Base-by-base conservation (phyloP, 176 grass and related monocot genomes). In the Zizania latifolia region DNA sequence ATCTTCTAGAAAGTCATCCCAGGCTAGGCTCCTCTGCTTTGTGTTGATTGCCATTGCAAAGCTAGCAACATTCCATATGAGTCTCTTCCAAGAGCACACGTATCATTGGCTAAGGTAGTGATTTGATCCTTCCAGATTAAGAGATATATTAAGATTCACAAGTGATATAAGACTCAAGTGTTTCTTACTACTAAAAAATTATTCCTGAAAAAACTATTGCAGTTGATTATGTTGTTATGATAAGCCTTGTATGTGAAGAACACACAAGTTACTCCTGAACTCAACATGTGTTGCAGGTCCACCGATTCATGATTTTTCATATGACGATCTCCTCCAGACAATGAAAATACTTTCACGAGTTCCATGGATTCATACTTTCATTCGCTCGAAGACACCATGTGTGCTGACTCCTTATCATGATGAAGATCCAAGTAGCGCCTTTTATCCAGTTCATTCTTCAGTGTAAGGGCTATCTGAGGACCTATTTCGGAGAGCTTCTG, bases 41-140 rank as follows among this genome's bases (percentile, higher is more conserved):
- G 90, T 91, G 70, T 90, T 93, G 69, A 93, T 88, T 29, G 91
- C 90, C 46, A 97, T 91, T 75, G 83, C 86, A 17, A 97, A 97
- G 72, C 84, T 97, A 26, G 94, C 90, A 54, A 97, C 94, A 40
- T 93, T 88, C 74, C 88, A 97, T 10, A 81, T n/a, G 94, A 93
- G 63, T 78, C 93, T 78, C 88, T 97, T 82, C 94, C 90, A 62
- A 81, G 90, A 74, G 90, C 94, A 79, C 88, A 62, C 0, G 86
- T 93, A 31, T 91, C 88, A 67, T 81, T 93, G 71, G 34, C n/a
- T n/a, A n/a, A n/a, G n/a, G n/a, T n/a, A n/a, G n/a, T n/a, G n/a
- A n/a, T n/a, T n/a, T n/a, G n/a, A n/a, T n/a, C n/a, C n/a, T n/a
- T n/a, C n/a, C n/a, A n/a, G n/a, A n/a, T n/a, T n/a, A n/a, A n/a